Evolutionary conservation across 179 eudicot species (phyloP).

Genomic region (Heliamphora pulchella): DNA sequence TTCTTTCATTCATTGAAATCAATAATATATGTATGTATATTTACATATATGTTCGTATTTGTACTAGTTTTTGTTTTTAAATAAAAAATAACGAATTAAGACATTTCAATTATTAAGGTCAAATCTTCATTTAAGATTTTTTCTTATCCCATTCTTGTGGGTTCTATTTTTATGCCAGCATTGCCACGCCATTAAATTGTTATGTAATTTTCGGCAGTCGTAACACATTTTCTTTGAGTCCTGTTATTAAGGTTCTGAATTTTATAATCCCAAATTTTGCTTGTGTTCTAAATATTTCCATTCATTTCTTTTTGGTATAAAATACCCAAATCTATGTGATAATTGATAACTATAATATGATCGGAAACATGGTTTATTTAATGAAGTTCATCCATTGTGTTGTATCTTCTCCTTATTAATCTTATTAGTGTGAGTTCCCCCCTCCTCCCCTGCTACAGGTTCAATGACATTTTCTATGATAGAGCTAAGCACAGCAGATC

Average conservation of each 20-base stretch:
- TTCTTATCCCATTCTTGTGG: not conserved
- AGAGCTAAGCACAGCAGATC: not conserved
- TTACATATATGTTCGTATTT: not conserved
- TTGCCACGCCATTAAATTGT: not conserved
- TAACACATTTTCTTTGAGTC: not conserved
- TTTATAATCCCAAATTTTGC: not conserved
- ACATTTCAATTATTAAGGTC: not conserved
- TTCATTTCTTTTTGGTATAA: not conserved
- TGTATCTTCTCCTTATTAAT: not conserved
- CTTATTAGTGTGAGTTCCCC: not conserved
- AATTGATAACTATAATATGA: not conserved
- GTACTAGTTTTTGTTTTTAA: too few relatives aligned
- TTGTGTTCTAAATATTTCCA: not conserved
- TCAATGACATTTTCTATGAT: not conserved
- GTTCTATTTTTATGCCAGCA: not conserved
- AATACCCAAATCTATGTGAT: not conserved
- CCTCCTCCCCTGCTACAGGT: not conserved
- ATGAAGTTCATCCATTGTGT: not conserved
- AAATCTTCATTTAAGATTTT: not conserved
- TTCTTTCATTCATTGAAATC: conserved; percentile 4
- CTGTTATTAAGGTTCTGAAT: not conserved
- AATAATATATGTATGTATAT: not conserved
- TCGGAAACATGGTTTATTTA: not conserved
- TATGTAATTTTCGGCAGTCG: not conserved
- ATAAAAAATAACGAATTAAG: not conserved